Base-by-base conservation (phyloP, 768 basidiomycete genomes). In the Mycena crocata region DNA sequence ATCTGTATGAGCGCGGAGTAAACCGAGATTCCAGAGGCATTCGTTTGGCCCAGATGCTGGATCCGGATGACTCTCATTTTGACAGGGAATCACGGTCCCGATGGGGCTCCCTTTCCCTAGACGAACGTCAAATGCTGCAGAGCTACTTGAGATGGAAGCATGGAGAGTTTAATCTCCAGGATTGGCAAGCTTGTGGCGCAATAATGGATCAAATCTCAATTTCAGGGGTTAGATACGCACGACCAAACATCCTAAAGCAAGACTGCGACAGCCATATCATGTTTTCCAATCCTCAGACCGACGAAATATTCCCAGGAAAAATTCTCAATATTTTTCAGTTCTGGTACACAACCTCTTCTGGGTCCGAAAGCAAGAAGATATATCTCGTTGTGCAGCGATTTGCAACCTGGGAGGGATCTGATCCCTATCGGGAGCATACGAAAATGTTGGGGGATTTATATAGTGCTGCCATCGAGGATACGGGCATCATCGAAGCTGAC, bases 231-330 rank as follows among this genome's bases (percentile, higher is more conserved):
- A 39, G 48, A 32, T 61, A 61, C n/a, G 40, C 50, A 28, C 39
- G 42, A 17, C 32, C 45, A 14, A 46, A 55, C 30, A 42, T 48
- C 3, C 34, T 46, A 23, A 63, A 40, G 23, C 14, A 19, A 15
- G 54, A 56, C 23, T 21, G 39, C 26, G 62, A 63, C 44, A 63
- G 62, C 12, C 23, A 63, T 34, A 63, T 63, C 23, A 46, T 63
- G 8, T 63, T 55, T 17, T 14, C 3, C 6, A 7, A 15, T 5
- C 54, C 52, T 30, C 34, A 26, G 21, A 45, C 42, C 0, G 13
- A 28, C 6, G 28, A 34, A 45, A 21, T 21, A 8, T 28, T 10
- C 24, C 44, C 45, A 21, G 62, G 62, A 10, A 6, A 63, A 30
- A 63, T 63, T 15, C 1, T 34, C 1, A 63, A 63, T 24, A 63